Base-by-base conservation (phyloP, 2,329 filamentous ascomycete species). In the Ramularia collo-cygni region DNA sequence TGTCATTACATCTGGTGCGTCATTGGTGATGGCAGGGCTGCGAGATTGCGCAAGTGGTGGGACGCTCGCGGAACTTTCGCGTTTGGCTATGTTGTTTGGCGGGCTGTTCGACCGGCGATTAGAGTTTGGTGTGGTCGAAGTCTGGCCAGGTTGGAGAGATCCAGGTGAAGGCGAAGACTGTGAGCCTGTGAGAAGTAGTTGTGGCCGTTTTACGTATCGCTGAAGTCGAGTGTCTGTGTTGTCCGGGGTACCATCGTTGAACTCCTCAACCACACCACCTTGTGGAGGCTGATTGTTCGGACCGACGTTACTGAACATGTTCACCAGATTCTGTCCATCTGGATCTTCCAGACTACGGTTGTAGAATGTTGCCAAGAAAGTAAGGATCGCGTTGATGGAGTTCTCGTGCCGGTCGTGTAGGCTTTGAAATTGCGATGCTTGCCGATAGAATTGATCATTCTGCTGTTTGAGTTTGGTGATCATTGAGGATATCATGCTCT, bases 381-480 rank as follows among this genome's bases (percentile, higher is more conserved):
- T 94, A 29, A 98, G 74, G 47, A 98, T 96, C n/a, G 90, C 90
- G 58, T 95, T 96, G 64, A 98, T 96, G 1, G 90, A 95, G 60
- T 90, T 95, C 60, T 98, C 92, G 57, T 98, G 92, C n/a, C 92
- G 81, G 53, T 90, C 88, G 58, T 96, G 90, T 59, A 94, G 79
- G 43, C 79, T 84, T 63, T 96, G 89, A 60, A 95, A 95, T 42
- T 85, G 81, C 31, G 85, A 75, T 0, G 90, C 89, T 63, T 95
- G 88, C 40, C 85, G 83, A 56, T 89, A 93, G 19, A 95, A 75
- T 46, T 90, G 81, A 46, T 87, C 81, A 58, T 96, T 92, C 55
- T 95, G 89, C 44, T 83, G 77, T 40, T 87, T 83, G 43, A 96
- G 69, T 40, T 84, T 79, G 38, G 74, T 76, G 51, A 98, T 88